Evolutionary conservation across 2,329 filamentous ascomycete species (phyloP).

Genomic region (Apiospora hydei): DNA sequence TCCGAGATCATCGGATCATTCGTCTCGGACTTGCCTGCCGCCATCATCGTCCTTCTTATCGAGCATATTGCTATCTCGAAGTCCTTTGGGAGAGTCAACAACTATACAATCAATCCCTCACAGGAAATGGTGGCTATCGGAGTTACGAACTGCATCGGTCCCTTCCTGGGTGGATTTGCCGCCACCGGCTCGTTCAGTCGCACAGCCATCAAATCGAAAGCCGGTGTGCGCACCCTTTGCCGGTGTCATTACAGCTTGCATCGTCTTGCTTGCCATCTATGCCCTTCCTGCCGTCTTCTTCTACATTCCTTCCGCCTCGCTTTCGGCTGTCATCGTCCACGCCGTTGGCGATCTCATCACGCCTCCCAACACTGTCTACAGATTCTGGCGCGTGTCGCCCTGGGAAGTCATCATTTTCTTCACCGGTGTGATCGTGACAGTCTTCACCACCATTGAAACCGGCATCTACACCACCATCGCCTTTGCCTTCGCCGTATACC

Average conservation of each 20-base stretch:
- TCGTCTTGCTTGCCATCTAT: constrained; percentile 91
- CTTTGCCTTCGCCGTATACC: constrained; percentile 77
- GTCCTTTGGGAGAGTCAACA: constrained; percentile 94
- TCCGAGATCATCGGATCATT: constrained; percentile 72
- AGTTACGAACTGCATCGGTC: constrained; percentile 86
- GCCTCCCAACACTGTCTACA: constrained; percentile 87
- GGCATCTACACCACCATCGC: constrained; percentile 89
- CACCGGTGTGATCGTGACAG: constrained; percentile 85
- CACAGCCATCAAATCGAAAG: constrained; percentile 97
- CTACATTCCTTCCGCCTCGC: constrained; percentile 84
- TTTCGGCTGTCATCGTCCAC: constrained; percentile 93
- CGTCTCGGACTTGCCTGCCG: constrained; percentile 76
- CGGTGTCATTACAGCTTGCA: constrained; percentile 83
- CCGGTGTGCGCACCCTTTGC: constrained; percentile 93
- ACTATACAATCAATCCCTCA: constrained; percentile 94
- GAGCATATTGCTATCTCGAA: constrained; percentile 98
- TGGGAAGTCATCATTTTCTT: constrained; percentile 94
- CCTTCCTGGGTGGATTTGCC: constrained; percentile 91
- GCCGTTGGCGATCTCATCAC: constrained; percentile 94
- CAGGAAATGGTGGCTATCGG: constrained; percentile 97
- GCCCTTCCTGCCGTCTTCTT: constrained; percentile 88
- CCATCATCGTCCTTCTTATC: constrained; percentile 92
- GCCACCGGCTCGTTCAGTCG: constrained; percentile 95
- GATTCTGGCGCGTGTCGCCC: constrained; percentile 94
- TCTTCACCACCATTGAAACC: constrained; percentile 89